Base-by-base conservation (phyloP, 1,139 yeast species). In the Lodderomyces oxycetoniae region DNA sequence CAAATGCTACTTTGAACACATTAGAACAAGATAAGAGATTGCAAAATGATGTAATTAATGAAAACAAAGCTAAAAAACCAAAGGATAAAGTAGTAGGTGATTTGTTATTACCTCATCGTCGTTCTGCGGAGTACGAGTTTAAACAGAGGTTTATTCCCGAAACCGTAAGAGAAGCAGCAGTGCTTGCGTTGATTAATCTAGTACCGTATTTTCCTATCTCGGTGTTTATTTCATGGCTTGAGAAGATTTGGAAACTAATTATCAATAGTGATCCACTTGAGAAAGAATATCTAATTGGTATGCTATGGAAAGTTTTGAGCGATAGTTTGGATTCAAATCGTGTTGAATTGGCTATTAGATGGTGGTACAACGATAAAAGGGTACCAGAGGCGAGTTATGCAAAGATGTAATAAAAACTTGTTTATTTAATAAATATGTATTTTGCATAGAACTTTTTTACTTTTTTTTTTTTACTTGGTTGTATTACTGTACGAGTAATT, bases 321-420 rank as follows among this genome's bases (percentile, higher is more conserved):
- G 72, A 67, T 41, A 67, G 65, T 39, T 61, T 77, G 41, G 84
- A 79, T 43, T 61, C 78, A 37, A 74, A 75, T 43, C 61, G 84
- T 42, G 74, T 81, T 3, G 79, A 74, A 35, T 46, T 78, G 26
- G 91, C 81, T 3, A 71, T 79, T 32, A 36, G 32, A 24, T 36
- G 39, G 39, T 36, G 39, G 39, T 36, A 36, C 25, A 27, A 27
- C 20, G 31, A 23, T n/a, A 33, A 33, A 11, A 21, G 28, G n/a
- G 26, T 36, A 4, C 33, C 39, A 12, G 23, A 17, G 28, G 23
- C 22, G 12, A 28, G 9, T 13, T 4, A 12, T 17, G 26, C 31
- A 4, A 32, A 27, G 14, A 27, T 32, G 25, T 32, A 22, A 28
- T 10, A 15, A 12, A 20, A 17, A 24, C 7, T 19, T 19, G 9